Base-by-base conservation (phyloP, 1,284 basidiomycete genomes). In the Austroboletus niveus region DNA sequence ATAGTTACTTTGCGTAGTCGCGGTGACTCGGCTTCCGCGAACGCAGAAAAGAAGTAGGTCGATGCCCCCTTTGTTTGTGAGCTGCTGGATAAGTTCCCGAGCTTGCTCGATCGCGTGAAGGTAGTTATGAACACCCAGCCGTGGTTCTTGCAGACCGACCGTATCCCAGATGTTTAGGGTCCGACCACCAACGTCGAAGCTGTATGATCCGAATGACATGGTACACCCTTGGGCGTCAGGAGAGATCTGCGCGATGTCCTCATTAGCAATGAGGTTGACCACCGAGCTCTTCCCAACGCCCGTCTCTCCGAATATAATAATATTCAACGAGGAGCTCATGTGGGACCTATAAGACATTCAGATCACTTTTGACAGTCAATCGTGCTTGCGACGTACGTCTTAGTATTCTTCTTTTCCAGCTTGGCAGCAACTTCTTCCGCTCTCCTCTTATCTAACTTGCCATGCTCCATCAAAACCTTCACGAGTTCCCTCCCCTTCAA, bases 21-120 rank as follows among this genome's bases (percentile, higher is more conserved):
- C 63, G 1, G 58, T 66, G 48, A 73, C 63, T 31, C 73, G 61
- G 20, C 65, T 58, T 14, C 64, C 71, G 10, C 69, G 66, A 27
- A 76, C 66, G 59, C 68, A 72, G 51, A 72, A 74, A 1, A 76
- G 58, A 3, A 75, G 58, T 7, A 76, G 65, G 47, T 64, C 66
- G 11, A 75, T 57, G n/a, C 73, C 72, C 1, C 60, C 68, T n/a
- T 45, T 45, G 6, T 9, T 41, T 0, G 61, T 42, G 15, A 76
- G 57, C 9, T 59, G 55, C 11, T 60, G 54, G 51, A 77, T 60
- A 14, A 77, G 67, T 0, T 55, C 50, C 50, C 58, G 69, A n/a
- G 74, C 66, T 47, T 70, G 58, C 24, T 64, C 60, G 49, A 77
- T 66, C 2, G 72, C 70, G 0, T 68, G 47, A 45, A 68, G 45